A percentile compares a stretch with the other conserved stretches of the same genome.
Conservation (phyloP, 1,139 yeast species). For the Blastobotrys capitulatus region DNA sequence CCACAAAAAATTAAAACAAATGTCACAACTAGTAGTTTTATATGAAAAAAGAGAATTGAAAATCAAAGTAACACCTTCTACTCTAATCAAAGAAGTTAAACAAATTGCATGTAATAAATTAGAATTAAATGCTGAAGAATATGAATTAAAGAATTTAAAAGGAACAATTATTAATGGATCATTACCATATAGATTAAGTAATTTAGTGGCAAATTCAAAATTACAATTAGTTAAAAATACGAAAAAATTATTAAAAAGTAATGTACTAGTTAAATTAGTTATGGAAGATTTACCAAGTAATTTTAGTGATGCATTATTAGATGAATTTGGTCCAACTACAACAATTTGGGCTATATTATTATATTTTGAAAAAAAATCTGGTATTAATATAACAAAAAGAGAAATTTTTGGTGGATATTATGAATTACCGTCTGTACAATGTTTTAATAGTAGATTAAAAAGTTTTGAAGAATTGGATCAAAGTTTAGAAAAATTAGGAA, state of each 20-base stretch:
- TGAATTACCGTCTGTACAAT: constrained; percentile 26
- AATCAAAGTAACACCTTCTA: constrained; percentile 25
- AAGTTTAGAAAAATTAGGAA: constrained; percentile 23
- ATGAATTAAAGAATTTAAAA: constrained; percentile 21
- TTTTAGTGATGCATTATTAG: constrained; percentile 7
- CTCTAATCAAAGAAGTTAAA: constrained; percentile 26
- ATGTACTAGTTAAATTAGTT: constrained; percentile 23
- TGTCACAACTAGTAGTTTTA: constrained; percentile 18
- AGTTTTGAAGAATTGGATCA: constrained; percentile 22
- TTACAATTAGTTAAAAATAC: constrained; percentile 23
- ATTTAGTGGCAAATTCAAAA: constrained; percentile 27
- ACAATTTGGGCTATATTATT: constrained; percentile 25
- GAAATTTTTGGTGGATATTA: constrained; percentile 16
- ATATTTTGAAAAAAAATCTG: constrained; percentile 25
- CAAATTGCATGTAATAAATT: constrained; percentile 24
- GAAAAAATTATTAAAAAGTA: constrained; percentile 10
- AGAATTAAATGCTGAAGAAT: constrained; percentile 21
- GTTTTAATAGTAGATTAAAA: constrained; percentile 21
- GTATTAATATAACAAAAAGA: constrained; percentile 27
- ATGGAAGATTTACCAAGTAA: constrained; percentile 20
- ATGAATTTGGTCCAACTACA: constrained; percentile 20
- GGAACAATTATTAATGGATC: constrained; percentile 20
- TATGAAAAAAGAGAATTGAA: constrained; percentile 22
- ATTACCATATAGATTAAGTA: constrained; percentile 27
- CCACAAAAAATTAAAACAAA: not conserved